These are phyloP conservation scores for Fusarium hostae DNA, from an alignment of 2,329 filamentous ascomycete genomes.

Conservation along the genomic window DNA sequence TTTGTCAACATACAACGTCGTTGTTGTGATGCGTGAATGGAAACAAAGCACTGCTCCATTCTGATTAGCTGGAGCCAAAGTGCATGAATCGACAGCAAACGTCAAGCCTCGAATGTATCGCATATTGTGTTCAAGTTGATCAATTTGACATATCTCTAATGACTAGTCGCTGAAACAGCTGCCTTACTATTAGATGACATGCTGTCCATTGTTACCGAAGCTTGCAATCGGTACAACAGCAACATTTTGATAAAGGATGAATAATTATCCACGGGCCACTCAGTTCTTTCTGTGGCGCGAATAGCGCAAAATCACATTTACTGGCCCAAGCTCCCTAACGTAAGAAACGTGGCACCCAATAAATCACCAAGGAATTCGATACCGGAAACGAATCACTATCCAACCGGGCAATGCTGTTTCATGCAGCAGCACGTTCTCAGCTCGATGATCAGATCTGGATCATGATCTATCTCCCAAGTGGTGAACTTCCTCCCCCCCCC, in stretches of 20 bases:
- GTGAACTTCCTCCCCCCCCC: neutral
- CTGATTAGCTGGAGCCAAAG: too few relatives aligned
- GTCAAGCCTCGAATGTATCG: too few relatives aligned
- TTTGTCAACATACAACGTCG: neutral
- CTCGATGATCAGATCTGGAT: neutral
- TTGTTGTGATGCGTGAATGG: neutral
- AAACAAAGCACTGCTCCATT: too few relatives aligned
- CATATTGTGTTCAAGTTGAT: too few relatives aligned
- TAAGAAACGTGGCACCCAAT: neutral
- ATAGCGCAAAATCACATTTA: neutral
- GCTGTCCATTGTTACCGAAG: too few relatives aligned
- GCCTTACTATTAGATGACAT: too few relatives aligned
- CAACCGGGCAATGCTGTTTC: neutral
- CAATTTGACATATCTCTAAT: too few relatives aligned
- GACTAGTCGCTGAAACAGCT: too few relatives aligned
- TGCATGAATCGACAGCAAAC: too few relatives aligned
- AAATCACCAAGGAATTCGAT: neutral
- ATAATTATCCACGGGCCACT: neutral
- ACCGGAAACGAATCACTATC: neutral
- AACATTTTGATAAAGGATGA: neutral
- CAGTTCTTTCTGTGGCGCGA: neutral
- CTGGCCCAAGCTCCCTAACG: neutral
- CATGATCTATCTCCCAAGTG: neutral
- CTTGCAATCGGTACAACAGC: neutral
- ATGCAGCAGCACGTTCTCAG: neutral